These are phyloP conservation scores for Cyanodermella asteris DNA, from an alignment of 2,329 filamentous ascomycete genomes.

Conservation along the genomic window DNA sequence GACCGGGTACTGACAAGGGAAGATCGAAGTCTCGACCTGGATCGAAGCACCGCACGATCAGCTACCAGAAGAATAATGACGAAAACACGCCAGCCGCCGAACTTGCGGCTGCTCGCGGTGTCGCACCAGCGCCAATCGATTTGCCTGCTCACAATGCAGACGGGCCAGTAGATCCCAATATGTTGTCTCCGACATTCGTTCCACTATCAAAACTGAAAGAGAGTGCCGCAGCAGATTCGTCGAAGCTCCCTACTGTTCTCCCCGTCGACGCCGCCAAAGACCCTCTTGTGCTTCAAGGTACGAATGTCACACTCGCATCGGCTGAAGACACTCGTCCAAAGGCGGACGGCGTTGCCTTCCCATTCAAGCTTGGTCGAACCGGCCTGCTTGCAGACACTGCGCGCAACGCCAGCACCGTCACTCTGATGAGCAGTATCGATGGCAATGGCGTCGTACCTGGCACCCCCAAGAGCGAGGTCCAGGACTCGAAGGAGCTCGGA, in stretches of 20 bases:
- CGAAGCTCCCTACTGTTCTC: slow-evolving; percentile 21
- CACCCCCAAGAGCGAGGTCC: slow-evolving; percentile 6
- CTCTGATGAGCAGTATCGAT: slow-evolving; percentile 32
- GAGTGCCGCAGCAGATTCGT: too few relatives aligned
- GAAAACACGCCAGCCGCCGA: slow-evolving; percentile 23
- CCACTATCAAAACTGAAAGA: too few relatives aligned
- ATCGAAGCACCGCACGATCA: slow-evolving; percentile 26
- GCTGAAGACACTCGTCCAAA: slow-evolving; percentile 39
- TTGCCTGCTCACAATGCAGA: too few relatives aligned
- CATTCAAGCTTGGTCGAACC: slow-evolving; percentile 45
- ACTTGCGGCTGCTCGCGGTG: slow-evolving; percentile 12
- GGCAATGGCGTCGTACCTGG: slow-evolving; percentile 5
- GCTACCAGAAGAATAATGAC: slow-evolving; percentile 29
- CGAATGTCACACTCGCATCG: not conserved
- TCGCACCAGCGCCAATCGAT: too few relatives aligned
- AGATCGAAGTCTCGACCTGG: slow-evolving; percentile 14
- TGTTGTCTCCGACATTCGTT: not conserved
- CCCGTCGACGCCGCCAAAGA: not conserved
- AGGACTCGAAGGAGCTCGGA: not conserved
- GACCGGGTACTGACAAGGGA: not conserved
- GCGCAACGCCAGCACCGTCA: slow-evolving; percentile 49
- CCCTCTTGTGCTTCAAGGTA: not conserved
- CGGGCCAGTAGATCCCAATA: slow-evolving; percentile 1
- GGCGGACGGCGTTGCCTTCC: slow-evolving; percentile 47
- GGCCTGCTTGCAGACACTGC: slow-evolving; percentile 15